Base-by-base conservation (phyloP, 768 basidiomycete genomes). In the Thelephora aurantiotincta region DNA sequence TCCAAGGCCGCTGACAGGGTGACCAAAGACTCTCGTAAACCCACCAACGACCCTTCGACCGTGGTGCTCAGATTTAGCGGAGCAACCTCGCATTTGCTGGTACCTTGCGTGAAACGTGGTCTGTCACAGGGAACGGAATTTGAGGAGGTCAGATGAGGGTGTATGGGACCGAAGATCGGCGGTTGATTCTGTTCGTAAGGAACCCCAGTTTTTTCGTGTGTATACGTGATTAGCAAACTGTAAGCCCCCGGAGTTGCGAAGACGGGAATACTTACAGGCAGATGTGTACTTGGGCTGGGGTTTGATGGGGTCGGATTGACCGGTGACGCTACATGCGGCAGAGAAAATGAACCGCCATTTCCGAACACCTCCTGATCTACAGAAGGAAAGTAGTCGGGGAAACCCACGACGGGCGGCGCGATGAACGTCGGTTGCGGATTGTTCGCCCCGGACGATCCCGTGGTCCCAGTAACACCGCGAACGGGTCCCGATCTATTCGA, bases 41-140 rank as follows among this genome's bases (percentile, higher is more conserved):
- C 71, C 4, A 57, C 58, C 19, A 85, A 60, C 19, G 81, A 68
- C n/a, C 74, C 78, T 51, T 81, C 78, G 14, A 86, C 64, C 14
- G 77, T 72, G n/a, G 72, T 69, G 41, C 70, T 70, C 9, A 81
- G 60, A 54, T 82, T 73, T 33, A 85, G 56, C 6, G 83, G 82
- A 11, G 82, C 77, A 26, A 82, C 69, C 57, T 58, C 48, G 35
- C 42, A 43, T 43, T 48, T 33, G 54, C 33, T 35, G 47, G 48
- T 26, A 45, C 48, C 35, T 35, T 46, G 50, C 45, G 51, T 35
- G 43, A 33, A 43, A 45, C 49, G 48, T 19, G 56, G 49, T 44
- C 45, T 18, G 45, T 49, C 46, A 46, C 53, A 41, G 6, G n/a
- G 44, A 41, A 37, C 5, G 43, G 45, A 42, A 36, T 11, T 5